Evolutionary conservation across 176 grass and related monocot species (phyloP).

Genomic region (Aegilops bicornis): DNA sequence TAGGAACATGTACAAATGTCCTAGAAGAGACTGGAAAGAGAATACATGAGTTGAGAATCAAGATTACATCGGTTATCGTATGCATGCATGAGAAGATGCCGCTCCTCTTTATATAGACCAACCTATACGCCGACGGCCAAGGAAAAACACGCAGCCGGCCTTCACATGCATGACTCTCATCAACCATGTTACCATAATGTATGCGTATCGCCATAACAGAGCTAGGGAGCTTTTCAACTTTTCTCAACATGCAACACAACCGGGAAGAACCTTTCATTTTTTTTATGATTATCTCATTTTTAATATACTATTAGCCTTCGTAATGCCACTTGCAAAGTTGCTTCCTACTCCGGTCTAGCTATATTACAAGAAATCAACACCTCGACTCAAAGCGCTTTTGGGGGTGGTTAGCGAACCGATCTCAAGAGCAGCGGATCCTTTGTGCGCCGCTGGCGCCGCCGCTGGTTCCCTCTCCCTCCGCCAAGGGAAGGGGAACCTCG

Average conservation of each 20-base stretch:
- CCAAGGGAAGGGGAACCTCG: no score
- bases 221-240: background rate
- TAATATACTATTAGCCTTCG: background rate
- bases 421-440: no score
- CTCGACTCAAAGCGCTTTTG: no score
- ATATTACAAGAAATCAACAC: no score
- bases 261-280: background rate
- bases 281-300: background rate
- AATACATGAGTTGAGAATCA: background rate
- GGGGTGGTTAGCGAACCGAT: no score
- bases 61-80: background rate
- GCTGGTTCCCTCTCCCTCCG: no score
- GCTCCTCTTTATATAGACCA: background rate
- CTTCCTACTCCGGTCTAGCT: no score
- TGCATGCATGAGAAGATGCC: background rate
- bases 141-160: background rate
- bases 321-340: background rate
- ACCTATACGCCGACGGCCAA: no score
- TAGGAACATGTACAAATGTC: no score
- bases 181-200: background rate
- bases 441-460: no score
- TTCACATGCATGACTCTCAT: background rate
- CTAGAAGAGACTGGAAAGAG: background rate
- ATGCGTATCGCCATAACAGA: background rate
- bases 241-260: background rate